Evolutionary conservation across 768 basidiomycete genomes (phyloP), one percentile per base, ranked within the genome.

Genomic region (Pulveroboletus frians): DNA sequence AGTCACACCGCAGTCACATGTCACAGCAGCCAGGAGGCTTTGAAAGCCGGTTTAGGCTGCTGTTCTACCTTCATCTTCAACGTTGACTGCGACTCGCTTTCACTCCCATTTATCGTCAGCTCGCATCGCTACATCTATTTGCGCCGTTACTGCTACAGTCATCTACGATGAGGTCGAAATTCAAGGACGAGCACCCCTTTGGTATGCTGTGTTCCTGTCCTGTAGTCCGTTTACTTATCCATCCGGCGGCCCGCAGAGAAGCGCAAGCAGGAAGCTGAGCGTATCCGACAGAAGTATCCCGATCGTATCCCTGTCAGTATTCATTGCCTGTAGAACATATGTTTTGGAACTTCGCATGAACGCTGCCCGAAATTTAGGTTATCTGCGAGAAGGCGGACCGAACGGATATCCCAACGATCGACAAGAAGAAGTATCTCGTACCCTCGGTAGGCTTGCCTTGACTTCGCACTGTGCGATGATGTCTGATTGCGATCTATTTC

Each of bases 341-440:
- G 44, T 55, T 40, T 15, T 32, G 38, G 36, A 44, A 52, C 54
- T 40, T 56, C 14, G 52, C 37, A 42, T 32, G 44, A 52, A 55
- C 29, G 27, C 38, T 47, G 31, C 30, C 41, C 39, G 47, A 34
- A 43, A 48, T 51, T 35, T 58, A 97, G 94, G 95, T 99, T 49
- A 99, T 99, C 72, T 99, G 96, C 73, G 96, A 99, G 81, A 97
- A 96, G 75, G 94, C 92, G 43, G 94, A 98, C 76, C 81, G 88
- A 63, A 94, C 93, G 47, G 96, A 99, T 74, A 98, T 99, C 69
- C 91, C 94, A 1, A 94, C 93, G 26, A 97, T 99, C 67, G 96
- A 99, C 79, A 99, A 99, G 89, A 98, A 99, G 93, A 99, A 99
- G 78, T 99, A 99, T 61, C 78, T 99, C 46, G 96, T 99, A 9